Percentiles rank a stretch among this genome's conserved stretches.
These are phyloP conservation scores for Globisporangium ultimum DNA, from an alignment of 352 stramenopile genomes.

Conservation along the genomic window DNA sequence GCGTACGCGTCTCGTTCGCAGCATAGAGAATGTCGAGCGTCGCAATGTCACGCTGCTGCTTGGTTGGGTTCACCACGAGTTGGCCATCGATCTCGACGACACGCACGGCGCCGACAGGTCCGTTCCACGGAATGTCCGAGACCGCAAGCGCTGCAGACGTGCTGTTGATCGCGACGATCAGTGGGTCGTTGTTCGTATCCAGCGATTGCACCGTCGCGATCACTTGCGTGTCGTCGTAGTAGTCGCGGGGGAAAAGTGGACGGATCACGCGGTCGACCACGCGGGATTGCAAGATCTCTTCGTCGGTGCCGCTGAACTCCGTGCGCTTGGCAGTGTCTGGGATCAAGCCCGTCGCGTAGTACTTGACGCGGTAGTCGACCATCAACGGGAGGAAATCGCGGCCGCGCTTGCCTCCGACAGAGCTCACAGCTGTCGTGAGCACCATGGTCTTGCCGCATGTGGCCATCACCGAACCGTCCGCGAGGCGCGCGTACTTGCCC, in stretches of 20 bases:
- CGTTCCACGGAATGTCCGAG: constrained; percentile 88
- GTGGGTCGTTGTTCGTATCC: constrained; percentile 79
- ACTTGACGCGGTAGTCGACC: constrained; percentile 94
- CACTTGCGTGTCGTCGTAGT: constrained; percentile 95
- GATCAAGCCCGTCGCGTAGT: constrained; percentile 83
- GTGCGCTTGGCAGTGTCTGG: constrained; percentile 82
- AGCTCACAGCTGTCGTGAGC: constrained; percentile 82
- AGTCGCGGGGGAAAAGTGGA: constrained; percentile 93
- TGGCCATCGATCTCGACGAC: constrained; percentile 82
- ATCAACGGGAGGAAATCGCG: constrained; percentile 89
- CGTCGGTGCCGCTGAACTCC: constrained; percentile 90
- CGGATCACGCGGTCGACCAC: constrained; percentile 96
- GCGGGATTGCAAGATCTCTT: constrained; percentile 95
- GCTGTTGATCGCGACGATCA: constrained; percentile 88
- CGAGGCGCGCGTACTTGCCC: constrained; percentile 79
- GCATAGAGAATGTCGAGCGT: constrained; percentile 87
- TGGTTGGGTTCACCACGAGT: constrained; percentile 92
- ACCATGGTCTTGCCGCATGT: constrained; percentile 83
- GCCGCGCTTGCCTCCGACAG: constrained; percentile 32
- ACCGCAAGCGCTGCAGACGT: constrained; percentile 82
- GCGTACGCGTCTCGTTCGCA: constrained; percentile 58
- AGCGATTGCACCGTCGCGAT: constrained; percentile 88
- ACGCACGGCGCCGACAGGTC: constrained; percentile 88
- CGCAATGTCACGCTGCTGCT: constrained; percentile 56
- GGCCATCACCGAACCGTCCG: constrained; percentile 82